phyloP scores from a whole-genome alignment of 306 rosid genomes.

The Cyclanthera cordifolia region DNA sequence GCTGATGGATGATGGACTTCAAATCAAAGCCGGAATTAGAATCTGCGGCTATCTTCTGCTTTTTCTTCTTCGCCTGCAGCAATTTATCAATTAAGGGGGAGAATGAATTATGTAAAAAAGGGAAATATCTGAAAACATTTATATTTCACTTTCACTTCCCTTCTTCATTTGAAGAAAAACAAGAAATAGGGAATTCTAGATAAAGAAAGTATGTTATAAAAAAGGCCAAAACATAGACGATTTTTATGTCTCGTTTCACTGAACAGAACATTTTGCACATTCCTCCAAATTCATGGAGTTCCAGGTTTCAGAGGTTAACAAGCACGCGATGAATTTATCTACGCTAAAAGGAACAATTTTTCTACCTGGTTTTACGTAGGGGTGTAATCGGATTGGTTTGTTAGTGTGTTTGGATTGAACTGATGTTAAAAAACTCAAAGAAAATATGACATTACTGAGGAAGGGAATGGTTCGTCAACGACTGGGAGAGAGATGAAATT shows the following conservation, averaged over 20 bases:
- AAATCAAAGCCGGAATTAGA: conserved; percentile 20
- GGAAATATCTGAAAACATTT: background rate
- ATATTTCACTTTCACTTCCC: background rate
- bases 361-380: background rate
- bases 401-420: background rate
- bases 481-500: too few relatives aligned
- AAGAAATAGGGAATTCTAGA: background rate
- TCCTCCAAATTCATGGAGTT: background rate
- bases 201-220: background rate
- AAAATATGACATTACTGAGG: too few relatives aligned
- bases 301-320: background rate
- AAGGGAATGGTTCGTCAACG: background rate
- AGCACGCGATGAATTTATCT: background rate
- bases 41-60: conserved; percentile 12
- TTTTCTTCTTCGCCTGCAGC: conserved; percentile 46
- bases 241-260: background rate
- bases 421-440: background rate
- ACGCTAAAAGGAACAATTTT: background rate
- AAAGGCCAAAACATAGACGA: background rate
- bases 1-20: conserved; percentile 41
- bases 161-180: background rate
- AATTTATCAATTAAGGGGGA: background rate
- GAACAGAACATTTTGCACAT: background rate
- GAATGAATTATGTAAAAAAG: background rate
- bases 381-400: background rate